Evolutionary conservation across 108 stramenopile species (phyloP), one percentile per base, ranked within the genome.

Genomic region (Nitzschia inconspicua): DNA sequence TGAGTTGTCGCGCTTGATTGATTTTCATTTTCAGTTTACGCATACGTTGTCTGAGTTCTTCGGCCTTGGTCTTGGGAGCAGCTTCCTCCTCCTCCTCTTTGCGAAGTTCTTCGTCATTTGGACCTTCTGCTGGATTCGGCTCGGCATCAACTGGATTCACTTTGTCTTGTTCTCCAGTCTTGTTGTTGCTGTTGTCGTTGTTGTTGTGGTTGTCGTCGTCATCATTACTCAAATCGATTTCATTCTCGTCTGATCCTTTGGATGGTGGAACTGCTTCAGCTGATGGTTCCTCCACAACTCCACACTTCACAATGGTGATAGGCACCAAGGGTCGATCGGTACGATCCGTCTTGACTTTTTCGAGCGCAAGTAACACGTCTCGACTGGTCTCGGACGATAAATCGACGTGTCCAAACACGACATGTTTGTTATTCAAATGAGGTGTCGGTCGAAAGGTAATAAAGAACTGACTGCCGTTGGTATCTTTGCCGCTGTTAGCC

Each of bases 381-480:
- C 72, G 68, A 49, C 91, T 88, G 34, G 84, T 79, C 20, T 70
- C 79, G 14, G 86, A 89, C 6, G 60, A 67, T 51, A 87, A 76
- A 49, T 82, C 77, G 1, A 96, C 92, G 53, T 63, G 61, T 1
- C 96, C 96, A 69, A 97, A 97, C 14, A 97, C 96, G 9, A 91
- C 86, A 79, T 95, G 93, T 74, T 79, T 89, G 43, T 89, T 91
- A 64, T 97, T 90, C 44, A 97, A 76, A 77, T 93, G 88, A 5
- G 82, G 76, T 9, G 86, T 82, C 27, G 76, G 59, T 4, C 65
- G 57, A 43, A 91, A 87, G 13, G 91, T 86, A 32, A 96, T 84
- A 63, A 89, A 96, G 61, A 96, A 94, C 60, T 96, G 95, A 51
- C 76, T 76, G 7, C 92, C 92, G 59, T 96, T 96, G 22, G 95